A percentile compares a stretch with the other conserved stretches of the same genome.
Evolutionary conservation across 768 basidiomycete genomes (phyloP).

Genomic region (Trametopsis cervina): DNA sequence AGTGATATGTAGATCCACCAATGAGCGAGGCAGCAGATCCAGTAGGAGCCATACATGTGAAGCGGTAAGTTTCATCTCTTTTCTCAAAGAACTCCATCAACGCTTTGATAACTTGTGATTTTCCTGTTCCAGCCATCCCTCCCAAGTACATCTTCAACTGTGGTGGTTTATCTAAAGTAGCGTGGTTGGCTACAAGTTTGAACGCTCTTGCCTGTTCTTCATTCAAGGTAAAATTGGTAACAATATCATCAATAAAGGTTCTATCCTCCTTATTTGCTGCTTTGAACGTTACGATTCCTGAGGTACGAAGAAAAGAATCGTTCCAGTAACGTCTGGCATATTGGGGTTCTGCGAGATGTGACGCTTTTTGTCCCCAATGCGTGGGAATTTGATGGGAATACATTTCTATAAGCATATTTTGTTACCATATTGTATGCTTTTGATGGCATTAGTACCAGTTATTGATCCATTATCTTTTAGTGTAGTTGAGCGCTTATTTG

Average conservation of each 20-base stretch:
- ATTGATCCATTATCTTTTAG: no score
- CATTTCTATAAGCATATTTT: no score
- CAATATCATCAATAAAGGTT: not conserved
- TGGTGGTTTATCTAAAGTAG: not conserved
- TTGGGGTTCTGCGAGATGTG: no score
- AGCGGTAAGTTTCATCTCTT: slow-evolving; percentile 7
- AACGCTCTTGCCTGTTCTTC: slow-evolving; percentile 16
- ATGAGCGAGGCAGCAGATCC: slow-evolving; percentile 17
- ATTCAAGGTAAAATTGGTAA: slow-evolving; percentile 12
- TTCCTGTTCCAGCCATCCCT: slow-evolving; percentile 20
- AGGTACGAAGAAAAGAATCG: no score
- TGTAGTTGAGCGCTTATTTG: no score
- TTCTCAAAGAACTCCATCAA: slow-evolving; percentile 7
- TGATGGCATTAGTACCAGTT: no score
- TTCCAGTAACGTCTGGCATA: no score
- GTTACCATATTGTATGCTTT: no score
- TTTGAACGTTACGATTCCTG: no score
- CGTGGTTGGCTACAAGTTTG: slow-evolving; percentile 16
- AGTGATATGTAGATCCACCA: slow-evolving; percentile 20
- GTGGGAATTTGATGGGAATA: no score
- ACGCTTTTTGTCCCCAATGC: no score
- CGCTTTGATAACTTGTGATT: slow-evolving; percentile 19
- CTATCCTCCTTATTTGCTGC: not conserved
- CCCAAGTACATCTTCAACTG: slow-evolving; percentile 18
- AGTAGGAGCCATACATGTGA: slow-evolving; percentile 17